Base-by-base conservation (phyloP, 345 rosid genomes). In the Gossypium longicalyx region DNA sequence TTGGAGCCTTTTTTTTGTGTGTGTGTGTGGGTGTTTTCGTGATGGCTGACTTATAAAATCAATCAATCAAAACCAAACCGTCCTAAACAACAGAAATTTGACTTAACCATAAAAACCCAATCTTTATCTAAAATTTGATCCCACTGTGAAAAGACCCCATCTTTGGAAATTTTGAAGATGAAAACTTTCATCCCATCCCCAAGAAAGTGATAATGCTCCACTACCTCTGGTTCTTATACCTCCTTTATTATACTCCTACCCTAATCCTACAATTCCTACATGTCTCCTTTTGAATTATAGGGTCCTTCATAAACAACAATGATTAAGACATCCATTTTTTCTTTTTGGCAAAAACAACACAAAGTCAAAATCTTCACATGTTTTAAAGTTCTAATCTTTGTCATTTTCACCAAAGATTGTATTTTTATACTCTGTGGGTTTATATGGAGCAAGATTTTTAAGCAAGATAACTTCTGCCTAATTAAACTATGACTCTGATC, bases 271-370 rank as follows among this genome's bases (percentile, higher is more conserved):
- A 27, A 20, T 17, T 66, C 73, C 15, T 48, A 48, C 15, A 3
- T 48, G 52, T 0, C 19, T 7, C 20, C 20, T 53, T 16, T 47
- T 7, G 3, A 48, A 48, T 23, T 22, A 67, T 25, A 5, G 41
- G 41, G 41, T 34, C 41, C 41, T 34, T 34, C 1, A 34, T 5
- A 34, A 34, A 34, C 41, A 34, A 34, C 7, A 34, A 34, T 53
- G 82, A 82, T 53, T 23, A 56, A 44, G 82, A 82, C 77, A 29
- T 20, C 75, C 85, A 71, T 29, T 53, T 51, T 57, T 22, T 23
- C 23, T 20, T 12, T 56, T 9, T n/a, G 10, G 60, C 11, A 53
- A 34, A 34, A 4, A 34, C 27, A 57, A 1, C 12, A 5, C 25
- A n/a, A 49, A 70, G 78, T 75, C 75, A 76, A 59, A 20, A 1